Evolutionary conservation across 768 basidiomycete species (phyloP), one percentile per base, ranked within the genome.

Genomic region (Serendipita sp.): DNA sequence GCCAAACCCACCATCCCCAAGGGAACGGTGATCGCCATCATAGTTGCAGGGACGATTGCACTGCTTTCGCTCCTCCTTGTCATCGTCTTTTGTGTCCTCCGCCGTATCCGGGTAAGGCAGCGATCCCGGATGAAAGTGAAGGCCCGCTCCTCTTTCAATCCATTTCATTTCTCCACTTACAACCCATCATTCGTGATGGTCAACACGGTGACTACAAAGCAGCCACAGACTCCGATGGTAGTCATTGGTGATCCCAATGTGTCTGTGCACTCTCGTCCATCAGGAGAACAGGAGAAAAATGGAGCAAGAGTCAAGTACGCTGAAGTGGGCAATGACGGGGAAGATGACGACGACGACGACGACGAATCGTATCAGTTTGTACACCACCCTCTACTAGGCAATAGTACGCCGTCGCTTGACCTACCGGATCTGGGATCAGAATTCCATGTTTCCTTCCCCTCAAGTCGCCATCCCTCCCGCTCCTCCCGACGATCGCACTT

Each of bases 21-120:
- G 30, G 63, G 60, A 26, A 64, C 58, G 4, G 41, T 38, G n/a
- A 64, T 60, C 34, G 60, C 63, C 16, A 56, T 64, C 41, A 64
- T 60, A 20, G 44, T 50, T 24, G 58, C 56, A 42, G 56, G 41
- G 4, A 3, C 34, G 24, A 30, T 58, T 26, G 62, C 51, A 20
- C 41, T 63, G 13, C 38, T 38, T 38, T 20, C 56, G 31, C 7
- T 63, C 5, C 22, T 63, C 13, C 22, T 63, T 33, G 14, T 63
- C 30, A 22, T 41, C 24, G 34, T 41, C 62, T 42, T 63, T 24
- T 56, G 24, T n/a, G 11, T 34, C n/a, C 38, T 56, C 24, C 34
- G 22, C 26, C 45, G 45, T 48, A n/a, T 38, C 14, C 42, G 42
- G 38, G 38, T 38, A 14, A 9, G 33, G 11, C 14, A 24, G 45